Base-by-base conservation (phyloP, 2,329 filamentous ascomycete genomes). In the Apiospora arundinis region DNA sequence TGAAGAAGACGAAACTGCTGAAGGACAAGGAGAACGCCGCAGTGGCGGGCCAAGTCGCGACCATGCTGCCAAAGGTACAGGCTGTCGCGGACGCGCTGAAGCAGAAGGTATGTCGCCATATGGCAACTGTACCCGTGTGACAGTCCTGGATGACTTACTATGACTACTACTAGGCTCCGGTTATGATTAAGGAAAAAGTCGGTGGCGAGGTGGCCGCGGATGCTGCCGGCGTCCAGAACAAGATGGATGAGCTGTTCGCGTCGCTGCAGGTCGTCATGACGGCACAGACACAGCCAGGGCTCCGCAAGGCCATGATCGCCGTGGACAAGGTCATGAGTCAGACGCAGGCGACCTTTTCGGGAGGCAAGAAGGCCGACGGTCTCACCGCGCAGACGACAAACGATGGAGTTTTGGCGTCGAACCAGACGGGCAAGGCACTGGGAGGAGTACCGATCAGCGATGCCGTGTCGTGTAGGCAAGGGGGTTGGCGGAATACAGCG, bases 191-290 rank as follows among this genome's bases (percentile, higher is more conserved):
- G 14, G 52, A 60, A 18, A 32, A 21, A 1, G 52, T 60, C 28
- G 52, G 52, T 16, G 28, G 28, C 18, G 21, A 60, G 52, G 52
- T 60, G 28, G 28, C n/a, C 14, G 52, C 32, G 28, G 52, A 60
- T 18, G 52, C 28, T 2, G 52, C 52, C 52, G 52, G 18, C 18
- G 28, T 63, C 8, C 56, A 63, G 56, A 63, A 37, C 56, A 40
- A 63, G 18, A 40, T 40, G 56, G 56, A 63, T 8, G 18, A 23
- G 56, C 32, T 63, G 32, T 63, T 63, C 18, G 56, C 32, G 56
- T 40, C 32, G 18, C 32, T 63, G 28, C 56, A 63, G 56, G 56
- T 63, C 18, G 9, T 63, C 56, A 63, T 63, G 56, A 40, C 32
- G 28, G 21, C 8, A 28, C 8, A 63, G 56, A 63, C 32, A 18